Evolutionary conservation across 352 stramenopile genomes (phyloP).

Genomic region (Globisporangium solare): DNA sequence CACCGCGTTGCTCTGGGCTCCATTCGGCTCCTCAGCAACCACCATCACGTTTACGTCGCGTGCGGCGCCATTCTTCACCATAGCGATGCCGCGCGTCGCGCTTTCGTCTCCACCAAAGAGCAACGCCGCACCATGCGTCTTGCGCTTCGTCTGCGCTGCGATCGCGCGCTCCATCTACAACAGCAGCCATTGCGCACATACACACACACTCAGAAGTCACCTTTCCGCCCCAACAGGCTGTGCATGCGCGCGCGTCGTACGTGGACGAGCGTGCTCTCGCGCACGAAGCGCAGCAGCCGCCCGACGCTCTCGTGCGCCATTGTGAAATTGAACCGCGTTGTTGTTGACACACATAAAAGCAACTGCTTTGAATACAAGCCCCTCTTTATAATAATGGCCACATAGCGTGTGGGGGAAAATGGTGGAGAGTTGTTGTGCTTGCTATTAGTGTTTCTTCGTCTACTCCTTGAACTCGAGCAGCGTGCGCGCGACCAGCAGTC

Average conservation of each 20-base stretch:
- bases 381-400: background rate
- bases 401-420: too few species aligned
- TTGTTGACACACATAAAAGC: background rate
- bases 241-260: slow-evolving; percentile 13
- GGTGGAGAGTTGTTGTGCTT: too few species aligned
- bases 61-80: background rate
- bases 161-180: slow-evolving; percentile 41
- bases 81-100: background rate
- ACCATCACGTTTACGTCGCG: background rate
- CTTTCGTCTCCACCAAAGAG: slow-evolving; percentile 6
- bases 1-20: background rate
- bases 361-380: slow-evolving; percentile 6
- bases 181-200: background rate
- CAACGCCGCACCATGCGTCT: background rate
- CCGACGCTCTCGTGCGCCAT: slow-evolving; percentile 23
- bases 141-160: slow-evolving; percentile 5
- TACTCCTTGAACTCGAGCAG: slow-evolving; percentile 86
- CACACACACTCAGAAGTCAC: background rate
- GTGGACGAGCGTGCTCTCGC: slow-evolving; percentile 39
- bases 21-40: background rate
- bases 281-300: slow-evolving; percentile 33
- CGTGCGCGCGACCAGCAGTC: slow-evolving; percentile 60
- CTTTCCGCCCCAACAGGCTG: background rate
- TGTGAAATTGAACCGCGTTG: background rate
- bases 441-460: slow-evolving; percentile 12